phyloP scores from a whole-genome alignment of 2,329 filamentous ascomycete species.

The Leptosphaerulina australis region DNA sequence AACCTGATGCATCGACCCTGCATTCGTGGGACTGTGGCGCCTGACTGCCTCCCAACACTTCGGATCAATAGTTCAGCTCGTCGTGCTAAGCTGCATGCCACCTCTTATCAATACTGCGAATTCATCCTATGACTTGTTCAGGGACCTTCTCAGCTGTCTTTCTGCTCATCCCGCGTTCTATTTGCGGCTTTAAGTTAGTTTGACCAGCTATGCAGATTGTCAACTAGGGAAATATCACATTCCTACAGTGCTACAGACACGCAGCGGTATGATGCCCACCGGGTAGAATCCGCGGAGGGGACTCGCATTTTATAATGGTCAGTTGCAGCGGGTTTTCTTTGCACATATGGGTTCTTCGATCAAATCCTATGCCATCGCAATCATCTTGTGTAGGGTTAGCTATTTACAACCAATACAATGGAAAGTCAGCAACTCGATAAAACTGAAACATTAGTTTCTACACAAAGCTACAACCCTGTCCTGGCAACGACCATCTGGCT shows the following conservation, averaged over 20 bases:
- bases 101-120: neutral
- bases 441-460: neutral
- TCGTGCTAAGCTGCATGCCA: neutral
- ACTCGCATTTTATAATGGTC: neutral
- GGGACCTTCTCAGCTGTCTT: neutral
- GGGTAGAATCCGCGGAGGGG: neutral
- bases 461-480: neutral
- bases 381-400: too few species aligned
- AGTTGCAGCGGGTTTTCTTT: neutral
- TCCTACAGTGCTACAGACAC: neutral
- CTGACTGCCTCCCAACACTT: neutral
- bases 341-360: neutral
- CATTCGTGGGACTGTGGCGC: constrained; percentile 6
- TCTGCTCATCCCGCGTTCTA: neutral
- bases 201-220: neutral
- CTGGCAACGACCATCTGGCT: neutral
- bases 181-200: neutral
- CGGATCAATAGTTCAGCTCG: constrained; percentile 1
- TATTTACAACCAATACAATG: neutral
- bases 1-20: neutral
- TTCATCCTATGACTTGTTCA: neutral
- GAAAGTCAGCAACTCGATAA: neutral
- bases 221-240: neutral
- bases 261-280: neutral
- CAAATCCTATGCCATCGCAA: neutral